These are phyloP conservation scores for Emergomyces pasteurianus DNA, from an alignment of 2,329 filamentous ascomycete species.

Conservation along the genomic window DNA sequence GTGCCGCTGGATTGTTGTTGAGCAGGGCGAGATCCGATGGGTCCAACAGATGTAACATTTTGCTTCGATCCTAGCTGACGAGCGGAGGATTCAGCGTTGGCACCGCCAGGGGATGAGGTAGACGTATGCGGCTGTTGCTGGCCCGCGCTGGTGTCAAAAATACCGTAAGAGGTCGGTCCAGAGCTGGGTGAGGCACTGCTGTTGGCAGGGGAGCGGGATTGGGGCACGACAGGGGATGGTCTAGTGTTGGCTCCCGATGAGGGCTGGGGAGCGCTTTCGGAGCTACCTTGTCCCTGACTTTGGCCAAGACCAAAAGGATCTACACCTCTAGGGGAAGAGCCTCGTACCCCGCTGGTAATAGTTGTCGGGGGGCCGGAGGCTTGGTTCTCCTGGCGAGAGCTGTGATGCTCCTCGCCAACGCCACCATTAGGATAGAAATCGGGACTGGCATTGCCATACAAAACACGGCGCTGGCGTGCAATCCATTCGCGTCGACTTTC, in stretches of 20 bases:
- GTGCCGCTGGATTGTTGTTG: slow-evolving; percentile 41
- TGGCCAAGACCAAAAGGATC: slow-evolving; percentile 52
- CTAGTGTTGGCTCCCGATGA: slow-evolving; percentile 30
- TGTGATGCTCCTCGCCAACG: slow-evolving; percentile 57
- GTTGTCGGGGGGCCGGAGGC: slow-evolving; percentile 45
- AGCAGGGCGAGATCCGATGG: slow-evolving; percentile 81
- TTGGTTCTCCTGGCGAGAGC: slow-evolving; percentile 53
- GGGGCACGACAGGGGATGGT: slow-evolving; percentile 29
- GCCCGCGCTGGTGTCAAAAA: slow-evolving; percentile 45
- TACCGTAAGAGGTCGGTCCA: slow-evolving; percentile 42
- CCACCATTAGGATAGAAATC: slow-evolving; percentile 55
- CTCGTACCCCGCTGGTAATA: slow-evolving; percentile 51
- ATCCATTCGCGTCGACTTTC: slow-evolving; percentile 93
- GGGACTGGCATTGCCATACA: slow-evolving; percentile 67
- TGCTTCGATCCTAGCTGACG: slow-evolving; percentile 45
- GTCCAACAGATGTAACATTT: slow-evolving; percentile 59
- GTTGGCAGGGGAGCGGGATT: slow-evolving; percentile 59
- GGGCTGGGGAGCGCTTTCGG: slow-evolving; percentile 43
- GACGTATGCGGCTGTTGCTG: slow-evolving; percentile 62
- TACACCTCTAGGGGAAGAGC: slow-evolving; percentile 68
- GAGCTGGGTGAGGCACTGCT: slow-evolving; percentile 66
- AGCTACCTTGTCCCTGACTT: slow-evolving; percentile 36
- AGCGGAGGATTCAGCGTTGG: slow-evolving; percentile 50
- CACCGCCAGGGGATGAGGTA: slow-evolving; percentile 67
- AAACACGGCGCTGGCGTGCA: slow-evolving; percentile 83